phyloP scores from a whole-genome alignment of 495 filamentous ascomycete genomes.

The Xylaria curta region DNA sequence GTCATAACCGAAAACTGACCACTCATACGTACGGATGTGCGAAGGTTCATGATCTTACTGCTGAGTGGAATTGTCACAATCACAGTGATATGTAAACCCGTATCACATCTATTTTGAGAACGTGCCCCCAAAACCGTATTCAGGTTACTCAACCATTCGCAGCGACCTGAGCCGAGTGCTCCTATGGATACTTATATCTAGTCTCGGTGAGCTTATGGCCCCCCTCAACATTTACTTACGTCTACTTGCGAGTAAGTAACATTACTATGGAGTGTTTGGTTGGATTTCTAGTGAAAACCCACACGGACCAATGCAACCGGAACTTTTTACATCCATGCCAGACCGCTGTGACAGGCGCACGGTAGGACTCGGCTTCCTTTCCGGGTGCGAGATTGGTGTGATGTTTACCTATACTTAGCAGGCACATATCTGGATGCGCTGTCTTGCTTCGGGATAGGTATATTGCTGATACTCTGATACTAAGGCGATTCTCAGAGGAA shows the following conservation, averaged over 20 bases:
- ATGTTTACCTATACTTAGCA: not conserved
- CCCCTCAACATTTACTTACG: not conserved
- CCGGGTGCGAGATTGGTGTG: not conserved
- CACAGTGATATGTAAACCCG: not conserved
- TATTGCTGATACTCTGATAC: no score
- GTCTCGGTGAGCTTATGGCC: not conserved
- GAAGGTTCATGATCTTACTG: not conserved
- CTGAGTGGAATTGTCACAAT: not conserved
- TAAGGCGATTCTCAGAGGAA: not conserved
- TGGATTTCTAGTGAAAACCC: not conserved
- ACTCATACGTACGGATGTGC: not conserved
- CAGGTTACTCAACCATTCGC: not conserved
- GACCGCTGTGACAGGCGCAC: not conserved
- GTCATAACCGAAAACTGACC: not conserved
- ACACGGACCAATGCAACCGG: not conserved
- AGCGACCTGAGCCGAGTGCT: not conserved
- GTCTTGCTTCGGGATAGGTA: not conserved
- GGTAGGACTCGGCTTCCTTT: not conserved
- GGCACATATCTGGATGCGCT: not conserved
- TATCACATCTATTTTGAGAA: not conserved
- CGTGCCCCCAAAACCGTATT: not conserved
- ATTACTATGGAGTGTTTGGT: not conserved
- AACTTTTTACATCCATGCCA: not conserved
- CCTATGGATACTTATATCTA: not conserved
- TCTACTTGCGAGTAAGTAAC: not conserved